Evolutionary conservation across 2,329 filamentous ascomycete genomes (phyloP).

Genomic region (Fusarium liriodendri): DNA sequence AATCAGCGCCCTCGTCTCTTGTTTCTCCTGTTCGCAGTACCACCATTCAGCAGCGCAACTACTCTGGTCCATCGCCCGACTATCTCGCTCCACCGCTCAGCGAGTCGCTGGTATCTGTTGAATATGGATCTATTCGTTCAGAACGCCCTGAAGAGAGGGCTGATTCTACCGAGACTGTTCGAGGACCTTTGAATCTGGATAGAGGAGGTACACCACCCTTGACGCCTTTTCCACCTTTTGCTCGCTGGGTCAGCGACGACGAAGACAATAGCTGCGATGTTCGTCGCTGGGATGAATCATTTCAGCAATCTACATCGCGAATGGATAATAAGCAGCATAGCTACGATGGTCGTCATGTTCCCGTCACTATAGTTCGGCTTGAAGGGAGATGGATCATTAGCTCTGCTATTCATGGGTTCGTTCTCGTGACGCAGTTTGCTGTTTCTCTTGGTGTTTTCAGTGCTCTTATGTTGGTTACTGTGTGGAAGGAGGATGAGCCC

Average conservation of each 20-base stretch:
- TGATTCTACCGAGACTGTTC: slow-evolving; percentile 34
- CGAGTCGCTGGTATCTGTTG: slow-evolving; percentile 8
- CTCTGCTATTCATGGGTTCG: slow-evolving; percentile 40
- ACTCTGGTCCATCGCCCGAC: background rate
- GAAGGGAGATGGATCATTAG: slow-evolving; percentile 31
- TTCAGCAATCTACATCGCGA: background rate
- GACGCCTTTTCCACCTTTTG: slow-evolving; percentile 46
- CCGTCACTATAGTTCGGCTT: slow-evolving; percentile 8
- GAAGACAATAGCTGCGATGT: slow-evolving; percentile 31
- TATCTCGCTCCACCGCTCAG: slow-evolving; percentile 6
- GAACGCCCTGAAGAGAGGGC: slow-evolving; percentile 3
- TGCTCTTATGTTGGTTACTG: slow-evolving; percentile 41
- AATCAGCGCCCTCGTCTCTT: slow-evolving; percentile 9
- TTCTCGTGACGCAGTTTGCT: slow-evolving; percentile 43
- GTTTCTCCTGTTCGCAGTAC: slow-evolving; percentile 23
- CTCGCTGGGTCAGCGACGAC: slow-evolving; percentile 36
- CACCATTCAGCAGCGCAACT: slow-evolving; percentile 5
- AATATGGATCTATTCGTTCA: slow-evolving; percentile 22
- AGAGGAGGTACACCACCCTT: slow-evolving; percentile 32
- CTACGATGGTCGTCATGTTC: slow-evolving; percentile 2
- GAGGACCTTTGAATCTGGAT: slow-evolving; percentile 19
- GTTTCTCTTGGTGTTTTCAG: slow-evolving; percentile 42
- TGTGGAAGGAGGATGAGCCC: slow-evolving; percentile 38
- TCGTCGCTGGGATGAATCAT: slow-evolving; percentile 19
- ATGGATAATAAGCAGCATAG: slow-evolving; percentile 7